Base-by-base conservation (phyloP, 2,329 filamentous ascomycete genomes). In the Alternaria angustiovoidea region DNA sequence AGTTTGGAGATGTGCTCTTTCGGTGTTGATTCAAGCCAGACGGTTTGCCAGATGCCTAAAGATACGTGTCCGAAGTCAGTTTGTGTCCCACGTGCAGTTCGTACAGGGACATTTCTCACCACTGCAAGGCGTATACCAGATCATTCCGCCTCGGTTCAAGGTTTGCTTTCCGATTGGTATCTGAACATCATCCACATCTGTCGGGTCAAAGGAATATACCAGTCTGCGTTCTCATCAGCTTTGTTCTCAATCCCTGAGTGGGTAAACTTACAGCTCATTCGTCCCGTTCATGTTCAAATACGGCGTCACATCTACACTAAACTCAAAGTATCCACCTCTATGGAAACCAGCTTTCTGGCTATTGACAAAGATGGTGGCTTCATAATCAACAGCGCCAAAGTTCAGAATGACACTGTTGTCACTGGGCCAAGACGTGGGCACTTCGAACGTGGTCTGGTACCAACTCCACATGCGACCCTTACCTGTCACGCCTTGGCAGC, bases 121-220 rank as follows among this genome's bases (percentile, higher is more conserved):
- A 34, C 87, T 89, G 72, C 89, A 92, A 0, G 90, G 87, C 0
- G 87, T 87, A 73, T 92, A 92, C 74, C 90, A 92, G 61, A 92
- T 92, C 66, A 70, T 72, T 66, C 88, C 86, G 11, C 81, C 83
- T 0, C 85, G 86, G 0, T 76, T 78, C 1, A 84, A 70, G 0
- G 84, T 85, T 73, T 90, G 89, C 72, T 91, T 91, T 63, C 89
- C 89, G 43, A 90, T 83, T 0, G 89, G 89, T 42, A 89, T 88
- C 12, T 88, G 82, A 58, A 82, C 80, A 5, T 77, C 75, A 2
- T 81, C 80, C 30, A 74, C 71, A 67, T 91, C 89, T 0, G 89
- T 91, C 0, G 89, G 89, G 61, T 92, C 89, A 54, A 86, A 85
- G 0, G 90, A 88, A 66, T 88, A 88, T 2, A 91, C 87, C 22